These are phyloP conservation scores for Uronychia setigera DNA, from an alignment of 73 alveolate species.

Conservation along the genomic window DNA sequence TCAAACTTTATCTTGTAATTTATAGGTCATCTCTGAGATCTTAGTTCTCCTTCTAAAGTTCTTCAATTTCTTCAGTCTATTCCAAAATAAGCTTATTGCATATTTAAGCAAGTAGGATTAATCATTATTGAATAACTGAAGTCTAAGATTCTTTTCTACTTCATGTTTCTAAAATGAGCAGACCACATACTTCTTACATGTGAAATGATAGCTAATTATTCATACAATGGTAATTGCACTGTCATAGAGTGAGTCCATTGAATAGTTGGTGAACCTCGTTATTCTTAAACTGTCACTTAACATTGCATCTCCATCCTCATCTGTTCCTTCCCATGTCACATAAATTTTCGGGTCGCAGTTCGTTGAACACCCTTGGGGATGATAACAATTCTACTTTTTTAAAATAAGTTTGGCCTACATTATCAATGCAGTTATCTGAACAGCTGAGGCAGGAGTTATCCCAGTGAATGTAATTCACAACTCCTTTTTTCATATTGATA, in stretches of 20 bases:
- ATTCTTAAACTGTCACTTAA: not conserved
- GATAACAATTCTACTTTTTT: not conserved
- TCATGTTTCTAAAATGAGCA: too few species aligned
- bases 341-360: not conserved
- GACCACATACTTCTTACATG: too few species aligned
- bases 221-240: not conserved
- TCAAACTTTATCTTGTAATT: too few species aligned
- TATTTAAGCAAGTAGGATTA: too few species aligned
- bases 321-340: constrained; percentile 1
- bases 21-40: too few species aligned
- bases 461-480: not conserved
- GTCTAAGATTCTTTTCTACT: too few species aligned
- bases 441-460: not conserved
- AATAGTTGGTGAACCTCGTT: not conserved
- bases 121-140: too few species aligned
- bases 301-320: not conserved
- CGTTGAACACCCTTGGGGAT: not conserved
- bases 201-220: too few species aligned
- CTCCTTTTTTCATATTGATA: not conserved
- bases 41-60: too few species aligned
- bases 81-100: too few species aligned
- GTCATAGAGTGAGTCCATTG: not conserved
- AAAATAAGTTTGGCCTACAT: too few species aligned
- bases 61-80: too few species aligned
- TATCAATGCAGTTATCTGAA: not conserved